Evolutionary conservation across 2,329 filamentous ascomycete species (phyloP), one percentile per base, ranked within the genome.

Genomic region (Knoxdaviesia proteae): DNA sequence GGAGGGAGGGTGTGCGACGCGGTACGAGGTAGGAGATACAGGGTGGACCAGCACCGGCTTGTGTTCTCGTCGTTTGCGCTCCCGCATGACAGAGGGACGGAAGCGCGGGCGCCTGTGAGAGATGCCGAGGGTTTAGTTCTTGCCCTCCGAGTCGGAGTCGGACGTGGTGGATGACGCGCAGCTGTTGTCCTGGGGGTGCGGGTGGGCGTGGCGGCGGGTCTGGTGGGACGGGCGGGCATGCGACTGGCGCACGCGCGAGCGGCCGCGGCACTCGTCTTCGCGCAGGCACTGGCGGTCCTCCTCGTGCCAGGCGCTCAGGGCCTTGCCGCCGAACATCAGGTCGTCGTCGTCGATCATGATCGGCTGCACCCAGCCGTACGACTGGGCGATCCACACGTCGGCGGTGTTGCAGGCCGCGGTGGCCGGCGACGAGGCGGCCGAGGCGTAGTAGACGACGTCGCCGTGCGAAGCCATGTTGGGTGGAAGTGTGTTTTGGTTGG

Each of bases 311-410:
- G 64, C 58, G 53, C 69, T 69, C 37, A 75, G 55, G 36, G 68
- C 62, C 62, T 74, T 75, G 50, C 71, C 71, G 44, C 69, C 69
- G 49, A 74, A 75, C 54, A 64, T 73, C 35, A 75, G 59, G 48
- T 75, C 71, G 44, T 74, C 69, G 51, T 75, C 71, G 44, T 75
- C 69, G 50, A 75, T 75, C 46, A 69, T 59, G 40, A 67, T 74
- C 34, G 67, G 63, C 43, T 66, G 61, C 47, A 69, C 63, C 69
- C 69, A 74, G 39, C 56, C 47, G 46, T 58, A 54, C 37, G 56
- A 44, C 30, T 41, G 41, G 39, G 39, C 32, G 32, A 9, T 34
- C 32, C 30, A 11, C 7, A 38, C 20, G 11, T 38, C 36, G 36
- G 45, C 40, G 42, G 36, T 42, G 37, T 46, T 35, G 29, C 39